Evolutionary conservation across 1,284 basidiomycete species (phyloP), one percentile per base, ranked within the genome.

Genomic region (Boletus sp.): DNA sequence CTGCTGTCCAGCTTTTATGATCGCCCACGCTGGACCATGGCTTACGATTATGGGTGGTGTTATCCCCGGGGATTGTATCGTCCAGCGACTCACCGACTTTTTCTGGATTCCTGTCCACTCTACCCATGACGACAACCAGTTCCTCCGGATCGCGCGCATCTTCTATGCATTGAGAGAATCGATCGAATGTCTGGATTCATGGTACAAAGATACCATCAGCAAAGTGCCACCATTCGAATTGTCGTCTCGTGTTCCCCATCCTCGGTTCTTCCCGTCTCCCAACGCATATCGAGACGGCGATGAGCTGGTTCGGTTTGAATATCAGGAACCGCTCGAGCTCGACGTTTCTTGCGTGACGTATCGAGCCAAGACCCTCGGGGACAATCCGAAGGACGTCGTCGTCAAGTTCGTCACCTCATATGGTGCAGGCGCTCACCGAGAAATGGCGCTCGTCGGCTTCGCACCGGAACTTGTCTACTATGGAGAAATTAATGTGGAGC

Each of bases 351-450:
- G 65, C 3, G 37, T 57, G 1, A 59, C 57, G 0, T 69, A 69
- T 59, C 58, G 9, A 0, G 63, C 65, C 1, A 56, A 49, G 47
- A 67, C 58, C 3, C 0, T 52, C 2, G 49, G 23, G 31, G 27
- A 47, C 4, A 8, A 4, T 2, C 27, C 57, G 1, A 37, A 23
- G 37, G 35, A 67, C 13, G 33, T 69, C 6, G 53, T 70, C 0
- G 56, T 70, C 23, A 68, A 69, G 46, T 71, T 71, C 11, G 60
- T 67, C 16, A 61, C 60, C 0, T 54, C 65, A 28, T 69, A 71
- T 14, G 51, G 66, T 9, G 50, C 0, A 16, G 59, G 56, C 10
- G 55, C 47, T 0, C 69, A 72, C 38, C 25, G 8, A 5, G 1
- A 6, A 8, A 58, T 70, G 58, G 67, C 60, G 4, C 30, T 6